Conservation (phyloP, 2,329 filamentous ascomycete species). For the Colletotrichum kahawae region DNA sequence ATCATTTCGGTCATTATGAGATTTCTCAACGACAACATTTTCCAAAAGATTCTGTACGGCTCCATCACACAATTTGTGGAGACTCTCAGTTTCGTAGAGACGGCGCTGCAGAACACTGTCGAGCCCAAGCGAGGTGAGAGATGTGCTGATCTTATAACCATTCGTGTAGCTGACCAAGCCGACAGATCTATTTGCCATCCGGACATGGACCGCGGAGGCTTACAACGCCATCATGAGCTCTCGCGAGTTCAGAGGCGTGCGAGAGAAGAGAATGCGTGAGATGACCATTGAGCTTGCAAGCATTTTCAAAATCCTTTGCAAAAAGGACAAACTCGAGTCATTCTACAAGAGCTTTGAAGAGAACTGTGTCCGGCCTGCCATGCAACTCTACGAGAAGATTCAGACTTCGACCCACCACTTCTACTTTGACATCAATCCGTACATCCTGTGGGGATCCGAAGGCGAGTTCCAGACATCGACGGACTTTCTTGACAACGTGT, state of each 20-base stretch:
- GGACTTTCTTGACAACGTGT: constrained; percentile 36
- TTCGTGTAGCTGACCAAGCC: background rate
- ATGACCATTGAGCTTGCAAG: constrained; percentile 32
- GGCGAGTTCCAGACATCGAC: constrained; percentile 30
- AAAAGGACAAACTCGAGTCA: constrained; percentile 26
- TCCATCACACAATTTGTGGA: constrained; percentile 26
- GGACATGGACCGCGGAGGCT: constrained; percentile 43
- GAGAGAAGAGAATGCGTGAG: constrained; percentile 27
- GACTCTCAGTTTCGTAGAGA: constrained; percentile 37
- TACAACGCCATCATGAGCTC: constrained; percentile 38
- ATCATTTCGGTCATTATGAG: constrained; percentile 38
- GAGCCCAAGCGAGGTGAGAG: constrained; percentile 41
- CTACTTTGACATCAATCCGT: constrained; percentile 38
- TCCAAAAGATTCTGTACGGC: constrained; percentile 37
- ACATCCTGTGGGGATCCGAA: constrained; percentile 28
- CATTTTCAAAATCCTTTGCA: constrained; percentile 32
- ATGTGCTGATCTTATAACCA: background rate
- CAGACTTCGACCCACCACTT: constrained; percentile 42
- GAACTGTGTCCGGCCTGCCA: constrained; percentile 37
- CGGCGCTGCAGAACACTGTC: constrained; percentile 36
- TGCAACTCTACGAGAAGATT: constrained; percentile 43
- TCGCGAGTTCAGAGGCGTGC: constrained; percentile 30
- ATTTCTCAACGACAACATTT: constrained; percentile 39
- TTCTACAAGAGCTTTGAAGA: constrained; percentile 29
- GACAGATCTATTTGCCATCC: constrained; percentile 39